Percentiles rank a stretch among this genome's conserved stretches.
phyloP scores from a whole-genome alignment of 225 moss, liverwort and hornwort species.

The Ulota crispa region DNA sequence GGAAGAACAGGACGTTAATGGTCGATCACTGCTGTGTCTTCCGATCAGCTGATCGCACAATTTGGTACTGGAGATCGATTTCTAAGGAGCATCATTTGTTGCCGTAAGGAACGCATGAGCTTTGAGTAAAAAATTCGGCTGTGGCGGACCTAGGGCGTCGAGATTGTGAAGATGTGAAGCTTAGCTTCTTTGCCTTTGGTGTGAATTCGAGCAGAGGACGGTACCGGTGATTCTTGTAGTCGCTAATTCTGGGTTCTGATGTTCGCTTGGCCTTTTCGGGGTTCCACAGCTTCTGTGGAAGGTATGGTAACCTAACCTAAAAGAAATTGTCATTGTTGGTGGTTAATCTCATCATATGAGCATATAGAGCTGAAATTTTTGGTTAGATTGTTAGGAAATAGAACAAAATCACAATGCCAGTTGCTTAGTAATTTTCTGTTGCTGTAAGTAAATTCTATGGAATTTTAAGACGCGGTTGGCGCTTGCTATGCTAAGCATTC shows the following conservation, averaged over 20 bases:
- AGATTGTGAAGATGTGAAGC: conserved; percentile 10
- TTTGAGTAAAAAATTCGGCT: not conserved
- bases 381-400: not conserved
- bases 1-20: not conserved
- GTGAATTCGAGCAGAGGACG: not conserved
- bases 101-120: not conserved
- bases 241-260: not conserved
- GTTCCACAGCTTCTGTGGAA: conserved; percentile 6
- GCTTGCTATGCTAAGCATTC: no score
- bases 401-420: not conserved
- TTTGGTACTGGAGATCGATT: not conserved
- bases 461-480: not conserved
- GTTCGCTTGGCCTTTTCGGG: conserved; percentile 11
- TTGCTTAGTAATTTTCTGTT: not conserved
- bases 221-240: not conserved
- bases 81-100: not conserved
- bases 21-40: not conserved
- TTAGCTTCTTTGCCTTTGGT: not conserved
- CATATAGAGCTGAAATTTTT: not conserved
- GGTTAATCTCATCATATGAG: not conserved
- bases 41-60: no score
- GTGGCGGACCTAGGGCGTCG: not conserved
- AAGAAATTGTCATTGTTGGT: not conserved
- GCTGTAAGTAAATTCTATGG: not conserved
- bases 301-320: not conserved